Base-by-base conservation (phyloP, 2,329 filamentous ascomycete species). In the Alternaria atra region DNA sequence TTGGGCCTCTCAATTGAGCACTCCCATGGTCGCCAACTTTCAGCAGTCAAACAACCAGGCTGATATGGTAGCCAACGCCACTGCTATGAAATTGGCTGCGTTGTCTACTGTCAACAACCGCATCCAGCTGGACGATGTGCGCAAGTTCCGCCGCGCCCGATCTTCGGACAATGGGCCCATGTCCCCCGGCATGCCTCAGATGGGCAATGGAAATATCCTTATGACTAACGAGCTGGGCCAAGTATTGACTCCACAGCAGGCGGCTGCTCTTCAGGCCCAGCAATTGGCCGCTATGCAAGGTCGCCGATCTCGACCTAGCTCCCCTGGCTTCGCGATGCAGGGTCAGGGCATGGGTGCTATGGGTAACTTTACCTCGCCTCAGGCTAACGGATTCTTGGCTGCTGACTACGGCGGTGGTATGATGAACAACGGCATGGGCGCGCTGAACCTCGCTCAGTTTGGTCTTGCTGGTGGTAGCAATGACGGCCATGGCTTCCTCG, bases 1-100 rank as follows among this genome's bases (percentile, higher is more conserved):
- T 83, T 99, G 95, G 95, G 95, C 95, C 25, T 98, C 95, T 8
- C 97, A 97, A 91, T 90, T 96, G 66, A 98, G 97, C 81, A 99
- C 95, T 2, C 95, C 95, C 2, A 96, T 98, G 91, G 92, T 94
- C 5, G 83, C 92, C 40, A 94, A 90, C 68, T 99, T 98, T 79
- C 81, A 85, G 62, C 84, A 86, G 67, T 81, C 81, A 39, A 81
- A 84, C 64, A 89, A 86, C 57, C 94, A 97, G 78, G 94, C 93
- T 15, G 95, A 99, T 74, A 98, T 98, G 94, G 91, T 99, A 59
- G 95, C 95, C 60, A 99, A 98, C 76, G 95, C 95, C 27, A 98
- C 95, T 15, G 95, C 95, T 23, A 99, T 99, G 95, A 99, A 99
- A 80, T 87, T 99, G 52, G 95, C 95, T 46, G 95, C 95, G 17